Percentiles rank a stretch among this genome's conserved stretches.
Evolutionary conservation across 2,329 filamentous ascomycete species (phyloP).

Genomic region (Ascochyta rabiei): DNA sequence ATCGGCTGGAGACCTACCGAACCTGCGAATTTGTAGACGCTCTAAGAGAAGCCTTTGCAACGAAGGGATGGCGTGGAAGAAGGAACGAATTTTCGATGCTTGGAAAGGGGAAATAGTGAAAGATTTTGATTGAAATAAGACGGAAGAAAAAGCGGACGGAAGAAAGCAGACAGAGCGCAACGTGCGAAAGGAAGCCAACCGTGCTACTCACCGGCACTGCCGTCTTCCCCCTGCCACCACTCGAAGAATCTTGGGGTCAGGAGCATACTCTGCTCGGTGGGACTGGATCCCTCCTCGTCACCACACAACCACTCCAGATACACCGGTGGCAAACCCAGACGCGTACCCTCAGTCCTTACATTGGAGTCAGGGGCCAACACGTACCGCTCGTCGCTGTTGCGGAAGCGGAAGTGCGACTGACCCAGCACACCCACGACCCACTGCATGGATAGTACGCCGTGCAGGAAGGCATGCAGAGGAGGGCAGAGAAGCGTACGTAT

Average conservation of each 20-base stretch:
- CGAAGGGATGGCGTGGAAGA: too few relatives aligned
- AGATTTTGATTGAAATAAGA: too few relatives aligned
- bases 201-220: not conserved
- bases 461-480: slow-evolving; percentile 25
- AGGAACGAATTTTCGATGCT: too few relatives aligned
- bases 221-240: not conserved
- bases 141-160: too few relatives aligned
- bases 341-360: slow-evolving; percentile 7
- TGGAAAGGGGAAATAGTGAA: too few relatives aligned
- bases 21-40: too few relatives aligned
- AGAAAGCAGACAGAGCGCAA: too few relatives aligned
- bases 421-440: slow-evolving; percentile 24
- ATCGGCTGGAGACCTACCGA: too few relatives aligned
- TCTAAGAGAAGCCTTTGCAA: too few relatives aligned
- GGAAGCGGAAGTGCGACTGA: slow-evolving; percentile 18
- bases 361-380: slow-evolving; percentile 12
- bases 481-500: slow-evolving; percentile 19
- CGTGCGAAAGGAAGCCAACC: not conserved
- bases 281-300: slow-evolving; percentile 15
- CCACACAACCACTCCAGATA: slow-evolving; percentile 32
- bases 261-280: slow-evolving; percentile 20
- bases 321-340: slow-evolving; percentile 24
- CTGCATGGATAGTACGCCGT: slow-evolving; percentile 25
- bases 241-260: slow-evolving; percentile 27
- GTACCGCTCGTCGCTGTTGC: slow-evolving; percentile 21